Conservation (phyloP, 73 alveolate genomes). For the Breviolum minutum region DNA sequence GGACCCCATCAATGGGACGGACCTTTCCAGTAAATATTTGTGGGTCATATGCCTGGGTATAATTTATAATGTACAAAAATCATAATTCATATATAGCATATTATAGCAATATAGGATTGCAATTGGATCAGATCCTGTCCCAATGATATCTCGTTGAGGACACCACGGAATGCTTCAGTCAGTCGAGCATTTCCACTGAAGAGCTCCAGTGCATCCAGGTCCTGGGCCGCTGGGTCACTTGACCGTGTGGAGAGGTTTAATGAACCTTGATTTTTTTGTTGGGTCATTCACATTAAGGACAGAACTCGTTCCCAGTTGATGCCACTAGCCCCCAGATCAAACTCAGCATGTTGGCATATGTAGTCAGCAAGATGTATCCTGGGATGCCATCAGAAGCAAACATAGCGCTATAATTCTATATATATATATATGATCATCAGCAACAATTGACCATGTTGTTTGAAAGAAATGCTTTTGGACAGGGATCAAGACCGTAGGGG, state of each 20-base stretch:
- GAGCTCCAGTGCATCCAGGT: background rate
- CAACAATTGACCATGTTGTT: no score
- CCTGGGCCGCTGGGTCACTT: background rate
- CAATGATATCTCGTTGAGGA: background rate
- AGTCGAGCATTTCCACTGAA: background rate
- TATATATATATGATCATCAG: no score
- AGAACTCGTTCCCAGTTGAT: background rate
- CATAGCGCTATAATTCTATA: background rate
- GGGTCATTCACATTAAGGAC: background rate
- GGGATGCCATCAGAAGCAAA: background rate
- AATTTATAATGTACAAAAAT: no score
- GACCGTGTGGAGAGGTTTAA: no score
- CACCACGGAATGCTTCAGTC: background rate
- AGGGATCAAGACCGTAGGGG: background rate
- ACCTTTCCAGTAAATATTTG: no score
- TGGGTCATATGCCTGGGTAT: no score
- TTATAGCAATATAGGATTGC: no score
- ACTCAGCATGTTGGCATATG: background rate
- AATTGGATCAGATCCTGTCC: background rate
- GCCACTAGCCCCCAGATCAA: background rate
- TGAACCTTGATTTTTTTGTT: no score
- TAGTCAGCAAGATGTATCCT: slow-evolving; percentile 16
- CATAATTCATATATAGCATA: no score
- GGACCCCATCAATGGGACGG: no score
- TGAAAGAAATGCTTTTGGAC: background rate